These are phyloP conservation scores for Chlorencoelia australis DNA, from an alignment of 2,329 filamentous ascomycete species.

Conservation along the genomic window DNA sequence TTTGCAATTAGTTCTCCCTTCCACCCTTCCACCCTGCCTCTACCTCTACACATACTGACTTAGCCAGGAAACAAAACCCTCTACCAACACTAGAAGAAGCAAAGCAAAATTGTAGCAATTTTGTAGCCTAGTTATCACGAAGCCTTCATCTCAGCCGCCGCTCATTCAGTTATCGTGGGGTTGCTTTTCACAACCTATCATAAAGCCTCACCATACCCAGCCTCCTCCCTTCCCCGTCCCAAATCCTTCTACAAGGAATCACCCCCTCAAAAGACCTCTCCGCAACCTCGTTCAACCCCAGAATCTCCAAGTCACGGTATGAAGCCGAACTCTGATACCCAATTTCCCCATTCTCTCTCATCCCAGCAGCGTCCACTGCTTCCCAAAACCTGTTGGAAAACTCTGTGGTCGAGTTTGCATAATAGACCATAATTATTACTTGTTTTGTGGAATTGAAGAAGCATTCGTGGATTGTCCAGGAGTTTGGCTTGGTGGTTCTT, in stretches of 20 bases:
- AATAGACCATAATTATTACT: conserved; percentile 7
- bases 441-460: not conserved
- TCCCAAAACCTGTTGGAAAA: conserved; percentile 1
- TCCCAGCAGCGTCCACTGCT: conserved; percentile 4
- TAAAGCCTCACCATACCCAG: conserved; percentile 19
- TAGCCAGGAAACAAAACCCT: too few species aligned
- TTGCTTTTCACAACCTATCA: too few species aligned
- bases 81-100: too few species aligned
- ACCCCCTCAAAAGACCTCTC: conserved; percentile 19
- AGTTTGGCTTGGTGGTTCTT: not conserved
- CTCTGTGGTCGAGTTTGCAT: not conserved
- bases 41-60: too few species aligned
- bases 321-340: conserved; percentile 4
- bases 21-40: too few species aligned
- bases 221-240: conserved; percentile 29
- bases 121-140: too few species aligned
- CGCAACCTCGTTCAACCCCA: not conserved
- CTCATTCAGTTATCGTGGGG: too few species aligned
- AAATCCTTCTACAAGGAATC: conserved; percentile 35
- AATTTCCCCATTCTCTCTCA: not conserved
- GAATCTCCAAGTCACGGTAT: conserved; percentile 13
- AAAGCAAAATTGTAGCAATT: too few species aligned
- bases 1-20: too few species aligned
- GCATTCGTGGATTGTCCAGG: not conserved
- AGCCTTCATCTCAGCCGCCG: too few species aligned